A percentile compares a stretch with the other conserved stretches of the same genome.
These are phyloP conservation scores for Lentinula sp. DNA, from an alignment of 768 basidiomycete genomes.

Conservation along the genomic window DNA sequence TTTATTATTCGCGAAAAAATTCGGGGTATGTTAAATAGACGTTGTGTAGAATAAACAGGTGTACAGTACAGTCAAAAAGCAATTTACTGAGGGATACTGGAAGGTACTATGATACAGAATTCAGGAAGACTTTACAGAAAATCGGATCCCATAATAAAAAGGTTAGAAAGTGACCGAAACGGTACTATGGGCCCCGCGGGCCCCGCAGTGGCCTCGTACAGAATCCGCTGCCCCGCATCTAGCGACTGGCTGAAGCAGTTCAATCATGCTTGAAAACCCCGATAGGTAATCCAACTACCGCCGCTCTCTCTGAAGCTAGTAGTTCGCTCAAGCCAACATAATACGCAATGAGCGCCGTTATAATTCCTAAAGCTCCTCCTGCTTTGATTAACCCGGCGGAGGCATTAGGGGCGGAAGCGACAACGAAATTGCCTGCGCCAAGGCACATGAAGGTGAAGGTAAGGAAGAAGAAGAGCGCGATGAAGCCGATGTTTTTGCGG, in stretches of 20 bases:
- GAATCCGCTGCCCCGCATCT: too few relatives aligned
- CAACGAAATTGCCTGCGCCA: conserved; percentile 7
- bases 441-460: conserved; percentile 13
- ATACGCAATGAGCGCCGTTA: conserved; percentile 25
- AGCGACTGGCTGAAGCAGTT: background rate
- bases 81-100: too few relatives aligned
- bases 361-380: conserved; percentile 22
- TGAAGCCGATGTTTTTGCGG: conserved; percentile 17
- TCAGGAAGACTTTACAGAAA: too few relatives aligned
- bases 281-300: conserved; percentile 21
- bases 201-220: too few relatives aligned
- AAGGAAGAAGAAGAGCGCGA: conserved; percentile 14
- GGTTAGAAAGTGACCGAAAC: too few relatives aligned
- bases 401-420: background rate
- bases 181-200: too few relatives aligned
- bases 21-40: too few relatives aligned
- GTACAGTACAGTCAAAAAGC: too few relatives aligned
- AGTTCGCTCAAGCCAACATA: conserved; percentile 26
- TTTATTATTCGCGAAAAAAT: too few relatives aligned
- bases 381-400: background rate
- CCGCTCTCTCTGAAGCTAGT: conserved; percentile 21
- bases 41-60: too few relatives aligned
- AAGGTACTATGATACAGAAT: too few relatives aligned
- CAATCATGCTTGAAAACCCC: conserved; percentile 15
- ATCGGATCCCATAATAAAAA: too few relatives aligned